These are phyloP conservation scores for Fennellomyces sp. DNA, from an alignment of 371 early-diverging fungal species.

Conservation along the genomic window DNA sequence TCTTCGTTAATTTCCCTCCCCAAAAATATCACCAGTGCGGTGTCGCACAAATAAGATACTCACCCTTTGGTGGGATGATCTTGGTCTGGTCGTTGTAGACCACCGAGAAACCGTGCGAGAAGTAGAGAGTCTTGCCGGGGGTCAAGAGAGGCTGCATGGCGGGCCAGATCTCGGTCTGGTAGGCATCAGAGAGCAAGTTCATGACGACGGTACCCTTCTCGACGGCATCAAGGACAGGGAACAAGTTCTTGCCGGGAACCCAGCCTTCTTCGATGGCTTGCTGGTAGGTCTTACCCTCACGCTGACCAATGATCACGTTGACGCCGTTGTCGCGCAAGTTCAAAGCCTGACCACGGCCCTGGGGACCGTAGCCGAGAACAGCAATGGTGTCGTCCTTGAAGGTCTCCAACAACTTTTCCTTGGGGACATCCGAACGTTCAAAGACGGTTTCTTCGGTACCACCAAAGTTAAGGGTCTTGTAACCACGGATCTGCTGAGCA, in stretches of 20 bases:
- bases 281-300: constrained; percentile 93
- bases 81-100: constrained; percentile 93
- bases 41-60: no score
- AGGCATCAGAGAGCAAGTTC: constrained; percentile 97
- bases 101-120: constrained; percentile 97
- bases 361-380: constrained; percentile 97
- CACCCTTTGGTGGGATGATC: constrained; percentile 82
- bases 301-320: constrained; percentile 94
- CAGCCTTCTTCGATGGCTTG: constrained; percentile 95
- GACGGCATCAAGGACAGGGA: constrained; percentile 91
- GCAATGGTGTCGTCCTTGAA: constrained; percentile 95
- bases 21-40: no score
- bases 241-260: constrained; percentile 95
- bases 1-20: no score
- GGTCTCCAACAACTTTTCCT: constrained; percentile 86
- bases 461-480: constrained; percentile 95
- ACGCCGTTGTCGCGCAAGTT: constrained; percentile 97
- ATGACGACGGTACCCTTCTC: constrained; percentile 91
- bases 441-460: constrained; percentile 92
- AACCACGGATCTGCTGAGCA: constrained; percentile 59
- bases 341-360: constrained; percentile 95
- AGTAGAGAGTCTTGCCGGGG: constrained; percentile 97
- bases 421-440: constrained; percentile 94
- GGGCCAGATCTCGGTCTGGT: constrained; percentile 93
- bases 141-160: constrained; percentile 88